Percentiles rank a stretch among this genome's conserved stretches.
Evolutionary conservation across 1,139 yeast species (phyloP).

Genomic region (Pichia inconspicua): DNA sequence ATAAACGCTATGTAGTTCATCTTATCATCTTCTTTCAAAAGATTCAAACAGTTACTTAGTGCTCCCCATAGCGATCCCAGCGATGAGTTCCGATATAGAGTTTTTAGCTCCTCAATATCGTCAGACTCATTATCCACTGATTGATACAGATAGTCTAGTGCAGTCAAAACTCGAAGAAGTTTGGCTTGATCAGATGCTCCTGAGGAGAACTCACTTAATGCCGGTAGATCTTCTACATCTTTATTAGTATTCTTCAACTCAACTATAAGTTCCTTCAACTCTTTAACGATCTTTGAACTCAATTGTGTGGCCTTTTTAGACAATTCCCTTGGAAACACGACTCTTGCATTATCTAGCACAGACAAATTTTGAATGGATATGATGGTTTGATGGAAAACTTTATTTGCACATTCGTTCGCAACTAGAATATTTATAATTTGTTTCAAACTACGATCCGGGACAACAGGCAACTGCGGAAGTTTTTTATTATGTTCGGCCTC

Average conservation of each 20-base stretch:
- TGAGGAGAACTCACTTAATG: constrained; percentile 64
- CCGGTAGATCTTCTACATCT: constrained; percentile 25
- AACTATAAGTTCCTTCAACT: constrained; percentile 43
- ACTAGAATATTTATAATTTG: constrained; percentile 62
- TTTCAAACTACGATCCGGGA: constrained; percentile 57
- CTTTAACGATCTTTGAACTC: constrained; percentile 51
- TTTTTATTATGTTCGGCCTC: constrained; percentile 11
- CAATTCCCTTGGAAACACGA: constrained; percentile 61
- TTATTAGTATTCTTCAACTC: constrained; percentile 30
- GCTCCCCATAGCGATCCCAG: constrained; percentile 84
- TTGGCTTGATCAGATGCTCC: constrained; percentile 86
- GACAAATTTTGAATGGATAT: constrained; percentile 78
- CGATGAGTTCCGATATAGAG: constrained; percentile 57
- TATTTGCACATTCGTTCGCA: constrained; percentile 81
- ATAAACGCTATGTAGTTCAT: constrained; percentile 70
- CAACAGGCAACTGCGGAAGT: constrained; percentile 44
- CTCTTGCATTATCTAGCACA: constrained; percentile 51
- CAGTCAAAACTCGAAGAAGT: constrained; percentile 74
- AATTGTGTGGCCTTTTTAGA: constrained; percentile 58
- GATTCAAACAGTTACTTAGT: constrained; percentile 64
- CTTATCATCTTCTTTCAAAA: constrained; percentile 43
- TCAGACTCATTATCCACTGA: constrained; percentile 28
- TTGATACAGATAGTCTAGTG: constrained; percentile 76
- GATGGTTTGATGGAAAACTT: constrained; percentile 78
- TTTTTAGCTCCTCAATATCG: constrained; percentile 45